A percentile compares a stretch with the other conserved stretches of the same genome.
Evolutionary conservation across 352 stramenopile genomes (phyloP).

Genomic region (Globisporangium barbulae): DNA sequence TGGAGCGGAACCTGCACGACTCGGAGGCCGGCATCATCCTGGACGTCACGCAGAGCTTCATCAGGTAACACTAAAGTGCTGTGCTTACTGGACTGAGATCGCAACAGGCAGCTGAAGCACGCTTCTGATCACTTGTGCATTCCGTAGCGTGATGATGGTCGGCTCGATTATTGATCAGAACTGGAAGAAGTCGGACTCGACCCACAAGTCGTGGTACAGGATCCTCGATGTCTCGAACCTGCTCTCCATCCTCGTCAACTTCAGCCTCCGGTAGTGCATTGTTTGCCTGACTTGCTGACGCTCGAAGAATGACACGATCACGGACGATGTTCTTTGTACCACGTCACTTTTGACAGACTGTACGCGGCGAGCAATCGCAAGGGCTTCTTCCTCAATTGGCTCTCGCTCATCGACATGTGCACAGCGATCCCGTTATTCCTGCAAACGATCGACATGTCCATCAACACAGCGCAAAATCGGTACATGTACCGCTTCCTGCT

Average conservation of each 20-base stretch:
- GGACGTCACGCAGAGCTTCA: constrained; percentile 49
- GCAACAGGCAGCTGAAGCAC: too few relatives aligned
- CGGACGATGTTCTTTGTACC: neutral
- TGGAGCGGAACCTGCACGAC: constrained; percentile 69
- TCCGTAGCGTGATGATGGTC: constrained; percentile 46
- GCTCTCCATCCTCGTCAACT: constrained; percentile 37
- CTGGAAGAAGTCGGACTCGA: constrained; percentile 38
- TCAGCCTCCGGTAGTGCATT: constrained; percentile 35
- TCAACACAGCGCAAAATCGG: constrained; percentile 20
- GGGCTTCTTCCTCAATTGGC: constrained; percentile 52
- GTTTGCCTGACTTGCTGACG: neutral
- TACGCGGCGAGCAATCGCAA: constrained; percentile 64
- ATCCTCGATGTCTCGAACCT: constrained; percentile 52
- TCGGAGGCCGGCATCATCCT: constrained; percentile 50
- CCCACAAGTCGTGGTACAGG: constrained; percentile 28
- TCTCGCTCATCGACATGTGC: constrained; percentile 56
- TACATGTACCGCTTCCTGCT: constrained; percentile 61
- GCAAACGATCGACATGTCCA: constrained; percentile 29
- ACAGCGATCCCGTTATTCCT: constrained; percentile 46
- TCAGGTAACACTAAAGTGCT: constrained; percentile 27
- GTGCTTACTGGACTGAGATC: too few relatives aligned
- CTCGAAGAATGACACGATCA: neutral
- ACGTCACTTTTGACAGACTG: constrained; percentile 25
- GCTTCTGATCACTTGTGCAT: neutral
- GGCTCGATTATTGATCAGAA: constrained; percentile 64